A percentile compares a stretch with the other conserved stretches of the same genome.
Conservation (phyloP, 1,284 basidiomycete genomes). For the Salmacisia buchloeana region DNA sequence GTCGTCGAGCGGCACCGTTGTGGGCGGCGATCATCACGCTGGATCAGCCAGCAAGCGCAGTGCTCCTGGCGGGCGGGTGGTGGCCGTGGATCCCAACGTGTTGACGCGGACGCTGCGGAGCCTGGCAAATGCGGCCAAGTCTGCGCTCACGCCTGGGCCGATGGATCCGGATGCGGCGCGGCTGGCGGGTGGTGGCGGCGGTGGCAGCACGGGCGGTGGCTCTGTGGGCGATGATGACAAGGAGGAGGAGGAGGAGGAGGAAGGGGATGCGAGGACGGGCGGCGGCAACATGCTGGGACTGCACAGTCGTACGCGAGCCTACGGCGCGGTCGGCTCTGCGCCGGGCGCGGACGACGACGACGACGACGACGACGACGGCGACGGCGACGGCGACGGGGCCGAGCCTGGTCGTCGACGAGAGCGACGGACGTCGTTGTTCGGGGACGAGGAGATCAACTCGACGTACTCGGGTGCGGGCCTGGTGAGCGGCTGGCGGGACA, state of each 20-base stretch:
- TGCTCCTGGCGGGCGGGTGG: too few relatives aligned
- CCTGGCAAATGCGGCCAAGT: not conserved
- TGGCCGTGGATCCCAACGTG: slow-evolving; percentile 2
- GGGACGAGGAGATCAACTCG: slow-evolving; percentile 6
- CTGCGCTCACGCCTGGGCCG: not conserved
- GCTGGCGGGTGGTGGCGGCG: not conserved
- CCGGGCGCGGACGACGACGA: not conserved
- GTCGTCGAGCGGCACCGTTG: too few relatives aligned
- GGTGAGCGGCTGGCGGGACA: not conserved
- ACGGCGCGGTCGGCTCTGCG: not conserved
- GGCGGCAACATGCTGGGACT: too few relatives aligned
- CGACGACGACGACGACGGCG: not conserved
- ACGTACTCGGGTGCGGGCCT: slow-evolving; percentile 4
- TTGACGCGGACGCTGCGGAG: not conserved
- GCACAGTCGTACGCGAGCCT: too few relatives aligned
- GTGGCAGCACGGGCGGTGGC: not conserved
- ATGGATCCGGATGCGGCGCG: slow-evolving; percentile 7
- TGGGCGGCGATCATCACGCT: too few relatives aligned
- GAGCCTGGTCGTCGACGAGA: not conserved
- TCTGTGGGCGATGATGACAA: not conserved
- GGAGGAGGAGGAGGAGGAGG: not conserved
- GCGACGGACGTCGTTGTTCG: slow-evolving; percentile 3
- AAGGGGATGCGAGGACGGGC: too few relatives aligned
- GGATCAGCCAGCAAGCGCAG: too few relatives aligned
- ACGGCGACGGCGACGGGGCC: not conserved